Base-by-base conservation (phyloP, 1,284 basidiomycete species). In the Leccinum huronense region DNA sequence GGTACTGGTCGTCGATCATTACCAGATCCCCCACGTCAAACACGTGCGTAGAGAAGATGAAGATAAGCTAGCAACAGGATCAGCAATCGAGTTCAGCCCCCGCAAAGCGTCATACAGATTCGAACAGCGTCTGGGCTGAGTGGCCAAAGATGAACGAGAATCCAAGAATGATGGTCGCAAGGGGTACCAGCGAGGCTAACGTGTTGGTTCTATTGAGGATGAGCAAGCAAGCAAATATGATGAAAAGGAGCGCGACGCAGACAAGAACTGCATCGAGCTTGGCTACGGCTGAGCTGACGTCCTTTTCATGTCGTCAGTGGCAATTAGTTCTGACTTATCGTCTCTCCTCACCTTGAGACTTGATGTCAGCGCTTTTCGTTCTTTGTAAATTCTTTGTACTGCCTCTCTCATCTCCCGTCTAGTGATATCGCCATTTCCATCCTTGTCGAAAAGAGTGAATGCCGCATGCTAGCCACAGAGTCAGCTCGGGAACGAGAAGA, bases 101-200 rank as follows among this genome's bases (percentile, higher is more conserved):
- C 5, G 10, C 40, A 13, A 59, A 36, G 34, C 16, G 34, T 76
- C 85, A 59, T 67, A 89, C 88, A 62, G 89, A 90, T 79, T 93
- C 90, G 69, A 94, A 94, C 7, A 94, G 77, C 3, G 87, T 89
- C 71, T 91, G 89, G 8, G 92, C 92, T 7, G 91, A 90, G 74
- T 93, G 87, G 4, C 91, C 91, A 69, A 93, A 94, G 66, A 91
- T 84, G 78, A 92, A 92, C 10, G 89, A 91, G 72, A 91, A 92
- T 8, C 89, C 89, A 57, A 91, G 84, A 64, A 93, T 85, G 68
- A 93, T 86, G 0, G 91, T 92, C 6, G 90, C 90, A 42, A 94
- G 80, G 19, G 92, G 92, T 11, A 93, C 90, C 31, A 94, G 83
- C 4, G 91, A 93, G n/a, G 85, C 80, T 31, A 94, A 70, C 0